Evolutionary conservation across 1,284 basidiomycete genomes (phyloP).

Genomic region (Thecaphora thlaspeos): DNA sequence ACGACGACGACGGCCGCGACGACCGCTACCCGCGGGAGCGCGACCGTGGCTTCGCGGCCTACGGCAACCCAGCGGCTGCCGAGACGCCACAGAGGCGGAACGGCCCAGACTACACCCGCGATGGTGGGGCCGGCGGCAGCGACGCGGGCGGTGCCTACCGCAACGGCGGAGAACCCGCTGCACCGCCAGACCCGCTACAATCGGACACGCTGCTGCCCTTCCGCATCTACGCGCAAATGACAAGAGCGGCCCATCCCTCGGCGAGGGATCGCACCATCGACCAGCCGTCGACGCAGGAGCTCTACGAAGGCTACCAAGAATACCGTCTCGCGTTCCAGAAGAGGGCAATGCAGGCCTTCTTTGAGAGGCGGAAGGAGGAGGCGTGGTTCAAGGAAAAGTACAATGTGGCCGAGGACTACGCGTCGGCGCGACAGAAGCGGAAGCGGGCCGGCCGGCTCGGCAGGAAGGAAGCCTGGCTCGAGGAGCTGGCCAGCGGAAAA

Average conservation of each 20-base stretch:
- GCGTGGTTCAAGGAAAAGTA: conserved; percentile 54
- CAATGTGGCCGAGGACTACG: conserved; percentile 21
- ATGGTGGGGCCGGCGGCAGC: no score
- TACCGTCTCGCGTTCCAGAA: conserved; percentile 44
- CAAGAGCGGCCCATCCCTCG: conserved; percentile 30
- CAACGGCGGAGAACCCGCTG: no score
- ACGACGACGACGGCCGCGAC: conserved; percentile 14
- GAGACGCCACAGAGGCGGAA: no score
- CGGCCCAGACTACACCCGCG: no score
- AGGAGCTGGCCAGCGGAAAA: conserved; percentile 38
- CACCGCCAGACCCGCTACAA: conserved; percentile 36
- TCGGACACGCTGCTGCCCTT: conserved; percentile 36
- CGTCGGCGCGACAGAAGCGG: conserved; percentile 19
- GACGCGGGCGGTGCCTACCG: no score
- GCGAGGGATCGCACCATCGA: conserved; percentile 31
- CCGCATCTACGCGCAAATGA: conserved; percentile 39
- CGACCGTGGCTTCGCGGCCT: no score
- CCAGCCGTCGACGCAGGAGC: conserved; percentile 30
- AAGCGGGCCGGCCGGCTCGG: conserved; percentile 38
- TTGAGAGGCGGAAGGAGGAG: conserved; percentile 36
- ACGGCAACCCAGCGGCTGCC: no score
- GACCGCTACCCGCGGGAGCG: no score
- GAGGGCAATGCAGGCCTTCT: conserved; percentile 40
- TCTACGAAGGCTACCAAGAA: conserved; percentile 46
- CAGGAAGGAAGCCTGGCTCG: conserved; percentile 42